Percentiles rank a stretch among this genome's conserved stretches.
phyloP scores from a whole-genome alignment of 2,329 filamentous ascomycete species.

The Colletotrichum tropicicola region DNA sequence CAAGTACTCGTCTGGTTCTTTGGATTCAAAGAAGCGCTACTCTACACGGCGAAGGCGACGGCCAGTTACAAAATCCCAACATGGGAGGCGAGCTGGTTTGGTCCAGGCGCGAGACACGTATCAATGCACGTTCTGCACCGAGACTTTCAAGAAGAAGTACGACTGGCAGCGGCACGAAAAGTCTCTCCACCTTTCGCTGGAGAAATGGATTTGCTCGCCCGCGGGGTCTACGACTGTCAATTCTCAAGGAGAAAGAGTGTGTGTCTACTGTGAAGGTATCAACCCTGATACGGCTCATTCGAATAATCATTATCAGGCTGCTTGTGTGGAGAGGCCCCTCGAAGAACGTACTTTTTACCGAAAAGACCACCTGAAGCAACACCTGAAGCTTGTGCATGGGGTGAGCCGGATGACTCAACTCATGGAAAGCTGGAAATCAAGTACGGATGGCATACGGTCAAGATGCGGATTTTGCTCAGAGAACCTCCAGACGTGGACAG shows the following conservation, averaged over 20 bases:
- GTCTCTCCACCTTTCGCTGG: constrained; percentile 54
- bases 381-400: constrained; percentile 51
- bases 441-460: constrained; percentile 44
- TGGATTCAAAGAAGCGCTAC: background rate
- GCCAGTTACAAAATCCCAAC: background rate
- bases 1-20: constrained; percentile 27
- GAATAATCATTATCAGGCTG: constrained; percentile 46
- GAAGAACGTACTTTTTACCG: constrained; percentile 53
- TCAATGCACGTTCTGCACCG: constrained; percentile 58
- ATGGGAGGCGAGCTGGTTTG: background rate
- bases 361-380: constrained; percentile 54
- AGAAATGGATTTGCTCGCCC: constrained; percentile 55
- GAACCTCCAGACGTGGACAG: constrained; percentile 45
- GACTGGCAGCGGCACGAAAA: constrained; percentile 62
- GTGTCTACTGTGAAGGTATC: constrained; percentile 47
- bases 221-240: constrained; percentile 46
- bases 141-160: constrained; percentile 54
- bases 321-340: constrained; percentile 59
- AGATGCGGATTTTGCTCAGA: constrained; percentile 52
- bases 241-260: constrained; percentile 49
- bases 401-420: constrained; percentile 51
- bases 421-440: constrained; percentile 51
- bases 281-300: constrained; percentile 44
- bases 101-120: constrained; percentile 31
- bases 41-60: constrained; percentile 7